Evolutionary conservation across 768 basidiomycete genomes (phyloP).

Genomic region (Leccinum incarnatum): DNA sequence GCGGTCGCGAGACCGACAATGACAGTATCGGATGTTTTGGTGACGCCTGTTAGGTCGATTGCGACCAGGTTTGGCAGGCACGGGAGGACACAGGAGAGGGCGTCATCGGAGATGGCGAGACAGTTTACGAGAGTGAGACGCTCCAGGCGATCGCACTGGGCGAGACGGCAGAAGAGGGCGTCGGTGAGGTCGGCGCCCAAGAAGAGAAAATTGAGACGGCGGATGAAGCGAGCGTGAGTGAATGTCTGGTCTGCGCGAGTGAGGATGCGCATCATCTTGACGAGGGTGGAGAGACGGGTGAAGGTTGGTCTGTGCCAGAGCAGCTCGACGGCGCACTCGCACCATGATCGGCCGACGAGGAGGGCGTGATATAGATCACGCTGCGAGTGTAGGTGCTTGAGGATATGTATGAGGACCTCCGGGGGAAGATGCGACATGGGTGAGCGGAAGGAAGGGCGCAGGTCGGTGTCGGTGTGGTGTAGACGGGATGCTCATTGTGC

Average conservation of each 20-base stretch:
- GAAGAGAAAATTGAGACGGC: slow-evolving; percentile 50
- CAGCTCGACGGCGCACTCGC: slow-evolving; percentile 92
- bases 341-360: slow-evolving; percentile 89
- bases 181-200: too few species aligned
- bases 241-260: slow-evolving; percentile 67
- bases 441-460: slow-evolving; percentile 38
- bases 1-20: slow-evolving; percentile 66
- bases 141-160: slow-evolving; percentile 77
- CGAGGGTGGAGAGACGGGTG: slow-evolving; percentile 62
- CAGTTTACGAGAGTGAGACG: slow-evolving; percentile 87
- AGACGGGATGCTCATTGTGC: slow-evolving; percentile 55
- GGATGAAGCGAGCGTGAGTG: slow-evolving; percentile 83
- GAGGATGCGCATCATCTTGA: slow-evolving; percentile 76
- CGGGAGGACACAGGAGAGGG: slow-evolving; percentile 63
- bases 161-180: slow-evolving; percentile 54
- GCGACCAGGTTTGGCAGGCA: slow-evolving; percentile 77
- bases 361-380: slow-evolving; percentile 73
- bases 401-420: slow-evolving; percentile 90
- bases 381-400: slow-evolving; percentile 75
- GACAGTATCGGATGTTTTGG: slow-evolving; percentile 65
- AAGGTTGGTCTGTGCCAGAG: slow-evolving; percentile 92
- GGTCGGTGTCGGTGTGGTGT: slow-evolving; percentile 34
- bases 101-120: slow-evolving; percentile 58
- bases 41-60: slow-evolving; percentile 77
- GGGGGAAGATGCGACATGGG: slow-evolving; percentile 75